Percentiles rank a stretch among this genome's conserved stretches.
Conservation (phyloP, 352 stramenopile genomes). For the Pythium rhizo-oryzae region DNA sequence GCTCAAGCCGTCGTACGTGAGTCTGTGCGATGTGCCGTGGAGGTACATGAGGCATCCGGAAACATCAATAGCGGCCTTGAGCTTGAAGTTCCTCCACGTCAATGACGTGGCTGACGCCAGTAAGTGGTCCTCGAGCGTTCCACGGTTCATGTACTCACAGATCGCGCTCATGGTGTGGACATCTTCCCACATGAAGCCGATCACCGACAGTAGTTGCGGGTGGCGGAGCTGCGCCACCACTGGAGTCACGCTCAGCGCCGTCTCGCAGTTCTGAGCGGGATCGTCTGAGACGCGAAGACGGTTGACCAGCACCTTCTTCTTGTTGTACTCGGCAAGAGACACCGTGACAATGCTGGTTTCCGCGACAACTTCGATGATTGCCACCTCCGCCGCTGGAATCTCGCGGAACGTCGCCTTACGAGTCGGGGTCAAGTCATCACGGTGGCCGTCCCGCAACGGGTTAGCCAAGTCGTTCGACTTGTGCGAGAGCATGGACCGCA, state of each 20-base stretch:
- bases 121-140: conserved; percentile 67
- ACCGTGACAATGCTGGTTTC: conserved; percentile 51
- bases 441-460: conserved; percentile 29
- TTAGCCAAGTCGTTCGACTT: conserved; percentile 42
- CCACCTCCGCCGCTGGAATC: conserved; percentile 45
- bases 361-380: conserved; percentile 44
- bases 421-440: conserved; percentile 19
- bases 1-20: conserved; percentile 75
- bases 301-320: conserved; percentile 58
- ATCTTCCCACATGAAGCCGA: conserved; percentile 67
- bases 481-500: conserved; percentile 40
- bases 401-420: conserved; percentile 65
- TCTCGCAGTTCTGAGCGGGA: conserved; percentile 55
- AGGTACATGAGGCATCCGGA: conserved; percentile 75
- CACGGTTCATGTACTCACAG: conserved; percentile 71
- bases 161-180: conserved; percentile 61
- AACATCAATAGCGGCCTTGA: conserved; percentile 69
- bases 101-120: conserved; percentile 37
- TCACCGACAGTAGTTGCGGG: conserved; percentile 61
- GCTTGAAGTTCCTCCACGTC: conserved; percentile 81
- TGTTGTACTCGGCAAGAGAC: conserved; percentile 46
- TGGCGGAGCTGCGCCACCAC: conserved; percentile 71
- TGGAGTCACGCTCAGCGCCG: conserved; percentile 54
- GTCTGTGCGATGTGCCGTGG: conserved; percentile 61
- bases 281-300: conserved; percentile 58